These are phyloP conservation scores for Gastrolobium villosum DNA, from an alignment of 306 rosid genomes.

Conservation along the genomic window DNA sequence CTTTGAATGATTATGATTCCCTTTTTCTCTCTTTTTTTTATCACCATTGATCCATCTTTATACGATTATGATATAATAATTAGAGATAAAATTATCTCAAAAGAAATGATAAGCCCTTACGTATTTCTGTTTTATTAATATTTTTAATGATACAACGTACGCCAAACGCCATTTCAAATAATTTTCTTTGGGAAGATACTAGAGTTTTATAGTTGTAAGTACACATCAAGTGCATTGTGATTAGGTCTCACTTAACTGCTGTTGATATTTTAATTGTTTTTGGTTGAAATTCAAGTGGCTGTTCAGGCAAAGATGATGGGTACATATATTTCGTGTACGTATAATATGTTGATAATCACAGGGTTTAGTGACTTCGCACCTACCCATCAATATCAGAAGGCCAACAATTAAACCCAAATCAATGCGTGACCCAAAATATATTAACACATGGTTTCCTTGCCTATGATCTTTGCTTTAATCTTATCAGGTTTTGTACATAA, in stretches of 20 bases:
- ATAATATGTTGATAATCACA: background rate
- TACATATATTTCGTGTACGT: background rate
- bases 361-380: background rate
- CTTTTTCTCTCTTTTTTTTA: no score
- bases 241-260: background rate
- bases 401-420: background rate
- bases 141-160: no score
- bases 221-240: constrained; percentile 24
- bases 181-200: background rate
- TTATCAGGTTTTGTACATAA: background rate
- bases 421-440: background rate
- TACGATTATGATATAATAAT: no score
- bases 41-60: no score
- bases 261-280: background rate
- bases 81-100: no score
- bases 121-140: no score
- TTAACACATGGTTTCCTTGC: background rate
- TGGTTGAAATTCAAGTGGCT: background rate
- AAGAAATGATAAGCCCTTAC: no score
- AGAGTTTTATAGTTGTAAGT: constrained; percentile 4
- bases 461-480: background rate
- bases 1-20: no score
- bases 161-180: no score
- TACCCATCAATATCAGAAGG: background rate
- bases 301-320: background rate